Percentiles rank a stretch among this genome's conserved stretches.
Evolutionary conservation across 371 early-diverging fungal species (phyloP).

Genomic region (Basidiobolus meristosporus): DNA sequence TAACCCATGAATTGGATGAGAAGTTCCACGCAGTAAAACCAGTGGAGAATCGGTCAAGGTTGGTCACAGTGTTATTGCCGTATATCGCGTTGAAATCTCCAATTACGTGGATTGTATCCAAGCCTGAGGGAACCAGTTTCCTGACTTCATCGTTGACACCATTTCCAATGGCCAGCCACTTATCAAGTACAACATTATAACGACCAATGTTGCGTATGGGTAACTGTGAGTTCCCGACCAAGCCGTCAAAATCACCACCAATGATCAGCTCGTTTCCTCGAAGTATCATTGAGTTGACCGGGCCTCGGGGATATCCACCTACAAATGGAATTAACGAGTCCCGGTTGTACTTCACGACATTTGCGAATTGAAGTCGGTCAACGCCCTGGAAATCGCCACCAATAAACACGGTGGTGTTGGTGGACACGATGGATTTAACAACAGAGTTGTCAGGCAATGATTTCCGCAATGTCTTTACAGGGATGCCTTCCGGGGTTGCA

Average conservation of each 20-base stretch:
- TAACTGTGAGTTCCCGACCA: too few species aligned
- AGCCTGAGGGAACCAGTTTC: too few species aligned
- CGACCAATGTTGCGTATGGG: too few species aligned
- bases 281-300: slow-evolving; percentile 2
- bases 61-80: too few species aligned
- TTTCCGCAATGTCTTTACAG: slow-evolving; percentile 10
- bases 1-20: too few species aligned
- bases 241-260: slow-evolving; percentile 2
- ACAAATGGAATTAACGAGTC: slow-evolving; percentile 1
- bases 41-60: too few species aligned
- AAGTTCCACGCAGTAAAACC: too few species aligned
- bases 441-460: slow-evolving; percentile 17
- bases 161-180: too few species aligned
- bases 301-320: slow-evolving; percentile 3
- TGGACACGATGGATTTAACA: slow-evolving; percentile 8
- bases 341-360: slow-evolving; percentile 5
- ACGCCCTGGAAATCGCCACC: slow-evolving; percentile 6
- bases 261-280: not conserved
- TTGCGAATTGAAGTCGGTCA: not conserved
- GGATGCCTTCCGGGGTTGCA: slow-evolving; percentile 3
- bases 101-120: too few species aligned
- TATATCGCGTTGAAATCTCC: too few species aligned
- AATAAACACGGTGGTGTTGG: slow-evolving; percentile 7
- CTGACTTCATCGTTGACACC: too few species aligned
- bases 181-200: too few species aligned